A percentile compares a stretch with the other conserved stretches of the same genome.
Conservation (phyloP, 2,329 filamentous ascomycete species). For the Colletotrichum graminicola region DNA sequence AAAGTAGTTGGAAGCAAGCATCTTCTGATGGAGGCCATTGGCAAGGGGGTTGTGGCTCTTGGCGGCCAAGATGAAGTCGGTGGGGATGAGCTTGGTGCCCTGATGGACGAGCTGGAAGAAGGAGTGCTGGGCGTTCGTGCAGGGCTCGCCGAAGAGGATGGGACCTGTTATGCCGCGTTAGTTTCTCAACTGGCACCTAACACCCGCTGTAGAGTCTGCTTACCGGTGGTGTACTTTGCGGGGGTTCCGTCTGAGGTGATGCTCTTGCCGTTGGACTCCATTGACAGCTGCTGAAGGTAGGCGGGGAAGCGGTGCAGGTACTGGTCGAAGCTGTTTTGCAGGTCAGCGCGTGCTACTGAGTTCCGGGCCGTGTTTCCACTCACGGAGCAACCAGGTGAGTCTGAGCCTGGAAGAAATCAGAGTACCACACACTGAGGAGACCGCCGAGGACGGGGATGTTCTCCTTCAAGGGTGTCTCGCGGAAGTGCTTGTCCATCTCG, state of each 20-base stretch:
- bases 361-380: conserved; percentile 53
- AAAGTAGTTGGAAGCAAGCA: conserved; percentile 93
- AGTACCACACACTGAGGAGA: conserved; percentile 97
- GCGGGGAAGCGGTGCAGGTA: conserved; percentile 99
- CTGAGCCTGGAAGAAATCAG: conserved; percentile 97
- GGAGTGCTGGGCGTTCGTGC: conserved; percentile 99
- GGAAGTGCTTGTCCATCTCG: conserved; percentile 99
- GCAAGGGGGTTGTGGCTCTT: conserved; percentile 97
- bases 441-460: conserved; percentile 96
- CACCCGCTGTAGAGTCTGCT: conserved; percentile 34
- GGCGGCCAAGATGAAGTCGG: conserved; percentile 97
- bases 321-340: conserved; percentile 82
- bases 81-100: conserved; percentile 97
- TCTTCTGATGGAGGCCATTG: conserved; percentile 94
- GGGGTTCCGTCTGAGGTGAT: conserved; percentile 90
- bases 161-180: conserved; percentile 62
- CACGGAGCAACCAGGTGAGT: conserved; percentile 96
- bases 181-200: background rate
- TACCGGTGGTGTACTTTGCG: conserved; percentile 94
- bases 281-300: conserved; percentile 98
- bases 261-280: conserved; percentile 99
- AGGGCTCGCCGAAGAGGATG: conserved; percentile 97
- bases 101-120: conserved; percentile 99
- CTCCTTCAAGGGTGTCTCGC: conserved; percentile 87
- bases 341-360: background rate